Evolutionary conservation across 352 stramenopile genomes (phyloP).

Genomic region (Peronospora destructor): DNA sequence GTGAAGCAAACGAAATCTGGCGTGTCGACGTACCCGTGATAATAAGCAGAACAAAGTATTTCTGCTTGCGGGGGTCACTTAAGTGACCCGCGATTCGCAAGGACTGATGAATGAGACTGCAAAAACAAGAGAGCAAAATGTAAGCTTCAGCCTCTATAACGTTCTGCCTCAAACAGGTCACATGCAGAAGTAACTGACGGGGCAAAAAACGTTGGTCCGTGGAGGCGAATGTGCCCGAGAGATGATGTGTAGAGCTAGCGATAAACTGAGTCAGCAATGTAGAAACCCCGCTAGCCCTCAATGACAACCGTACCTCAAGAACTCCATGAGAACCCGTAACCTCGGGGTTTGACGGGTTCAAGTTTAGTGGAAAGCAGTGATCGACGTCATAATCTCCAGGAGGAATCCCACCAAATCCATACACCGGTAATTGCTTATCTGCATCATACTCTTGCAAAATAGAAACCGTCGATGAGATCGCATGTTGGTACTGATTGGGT

Average conservation of each 20-base stretch:
- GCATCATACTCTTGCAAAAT: conserved; percentile 70
- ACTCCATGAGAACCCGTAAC: conserved; percentile 68
- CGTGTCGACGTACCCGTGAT: conserved; percentile 39
- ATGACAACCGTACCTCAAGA: conserved; percentile 35
- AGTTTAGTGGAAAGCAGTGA: conserved; percentile 89
- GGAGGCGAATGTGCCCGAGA: conserved; percentile 42
- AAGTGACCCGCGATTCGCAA: conserved; percentile 38
- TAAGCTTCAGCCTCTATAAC: conserved; percentile 9
- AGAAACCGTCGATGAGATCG: conserved; percentile 47
- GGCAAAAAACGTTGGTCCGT: conserved; percentile 52
- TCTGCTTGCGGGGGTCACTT: conserved; percentile 48
- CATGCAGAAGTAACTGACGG: conserved; percentile 26
- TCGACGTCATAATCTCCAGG: conserved; percentile 49
- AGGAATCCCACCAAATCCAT: conserved; percentile 80
- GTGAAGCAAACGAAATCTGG: background rate
- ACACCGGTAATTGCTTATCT: conserved; percentile 69
- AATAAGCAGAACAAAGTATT: conserved; percentile 85
- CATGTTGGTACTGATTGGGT: conserved; percentile 76
- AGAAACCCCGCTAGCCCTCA: background rate
- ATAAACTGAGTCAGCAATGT: background rate
- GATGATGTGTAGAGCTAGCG: conserved; percentile 46
- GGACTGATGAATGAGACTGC: conserved; percentile 48
- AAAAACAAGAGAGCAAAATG: background rate
- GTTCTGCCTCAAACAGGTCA: background rate
- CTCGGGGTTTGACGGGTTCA: conserved; percentile 62